A percentile compares a stretch with the other conserved stretches of the same genome.
phyloP scores from a whole-genome alignment of 805 yeast species.

The Grigorovia jiainica region DNA sequence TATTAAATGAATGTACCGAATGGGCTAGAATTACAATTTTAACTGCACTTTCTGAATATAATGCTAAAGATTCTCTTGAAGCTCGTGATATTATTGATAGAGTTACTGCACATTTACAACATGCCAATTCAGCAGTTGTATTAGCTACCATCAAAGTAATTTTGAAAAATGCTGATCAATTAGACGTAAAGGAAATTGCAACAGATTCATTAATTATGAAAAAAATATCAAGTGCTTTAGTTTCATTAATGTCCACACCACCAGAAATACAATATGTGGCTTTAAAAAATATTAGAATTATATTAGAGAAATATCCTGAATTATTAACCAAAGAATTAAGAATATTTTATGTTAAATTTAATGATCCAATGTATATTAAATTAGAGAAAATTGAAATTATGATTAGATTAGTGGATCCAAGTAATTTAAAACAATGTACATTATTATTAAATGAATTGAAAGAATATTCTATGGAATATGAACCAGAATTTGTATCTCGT shows the following conservation, averaged over 20 bases:
- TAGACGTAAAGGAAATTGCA: constrained; percentile 26
- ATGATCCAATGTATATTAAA: constrained; percentile 71
- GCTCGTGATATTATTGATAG: constrained; percentile 82
- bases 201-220: constrained; percentile 35
- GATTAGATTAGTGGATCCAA: constrained; percentile 55
- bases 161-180: constrained; percentile 50
- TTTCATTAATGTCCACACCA: constrained; percentile 75
- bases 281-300: constrained; percentile 78
- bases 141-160: constrained; percentile 75
- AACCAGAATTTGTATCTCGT: constrained; percentile 60
- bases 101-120: constrained; percentile 90
- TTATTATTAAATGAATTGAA: constrained; percentile 59
- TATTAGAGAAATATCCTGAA: constrained; percentile 79
- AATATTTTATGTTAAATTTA: constrained; percentile 83
- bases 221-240: constrained; percentile 76
- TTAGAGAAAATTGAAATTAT: constrained; percentile 68
- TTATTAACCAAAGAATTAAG: constrained; percentile 70
- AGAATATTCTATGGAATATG: constrained; percentile 80
- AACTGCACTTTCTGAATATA: constrained; percentile 67
- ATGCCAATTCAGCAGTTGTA: constrained; percentile 93
- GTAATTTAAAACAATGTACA: constrained; percentile 38
- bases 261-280: constrained; percentile 96
- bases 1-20: constrained; percentile 94
- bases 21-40: constrained; percentile 95
- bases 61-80: constrained; percentile 47